Evolutionary conservation across 305 asterid species (phyloP).

Genomic region (Galium porrigens): DNA sequence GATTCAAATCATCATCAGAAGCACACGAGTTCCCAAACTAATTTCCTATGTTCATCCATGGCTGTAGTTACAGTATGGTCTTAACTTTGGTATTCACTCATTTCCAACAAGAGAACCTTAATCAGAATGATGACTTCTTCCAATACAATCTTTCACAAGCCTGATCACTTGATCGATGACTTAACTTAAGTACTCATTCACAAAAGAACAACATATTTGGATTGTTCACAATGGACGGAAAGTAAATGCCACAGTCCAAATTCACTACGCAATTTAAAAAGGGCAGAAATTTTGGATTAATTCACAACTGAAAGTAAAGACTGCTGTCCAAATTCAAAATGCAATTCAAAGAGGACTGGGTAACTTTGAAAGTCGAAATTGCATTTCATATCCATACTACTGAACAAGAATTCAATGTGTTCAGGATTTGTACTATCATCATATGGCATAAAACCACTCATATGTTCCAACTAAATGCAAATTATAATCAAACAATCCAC

Average conservation of each 20-base stretch:
- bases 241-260: background rate
- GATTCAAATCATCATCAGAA: background rate
- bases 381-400: background rate
- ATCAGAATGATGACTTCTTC: slow-evolving; percentile 1
- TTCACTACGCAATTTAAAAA: background rate
- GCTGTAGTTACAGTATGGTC: background rate
- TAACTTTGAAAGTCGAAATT: background rate
- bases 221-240: background rate
- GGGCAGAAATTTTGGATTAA: too few relatives aligned
- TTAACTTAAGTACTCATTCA: background rate
- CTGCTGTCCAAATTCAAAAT: background rate
- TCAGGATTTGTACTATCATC: background rate
- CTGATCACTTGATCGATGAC: background rate
- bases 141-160: background rate
- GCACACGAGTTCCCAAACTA: background rate
- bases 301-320: background rate
- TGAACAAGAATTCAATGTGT: too few relatives aligned
- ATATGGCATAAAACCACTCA: background rate
- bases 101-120: background rate
- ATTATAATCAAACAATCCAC: background rate
- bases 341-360: background rate
- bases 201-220: background rate
- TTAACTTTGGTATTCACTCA: background rate
- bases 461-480: background rate
- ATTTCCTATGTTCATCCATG: background rate